Conservation (phyloP, 2,329 filamentous ascomycete genomes). For the Exophiala dermatitidis region DNA sequence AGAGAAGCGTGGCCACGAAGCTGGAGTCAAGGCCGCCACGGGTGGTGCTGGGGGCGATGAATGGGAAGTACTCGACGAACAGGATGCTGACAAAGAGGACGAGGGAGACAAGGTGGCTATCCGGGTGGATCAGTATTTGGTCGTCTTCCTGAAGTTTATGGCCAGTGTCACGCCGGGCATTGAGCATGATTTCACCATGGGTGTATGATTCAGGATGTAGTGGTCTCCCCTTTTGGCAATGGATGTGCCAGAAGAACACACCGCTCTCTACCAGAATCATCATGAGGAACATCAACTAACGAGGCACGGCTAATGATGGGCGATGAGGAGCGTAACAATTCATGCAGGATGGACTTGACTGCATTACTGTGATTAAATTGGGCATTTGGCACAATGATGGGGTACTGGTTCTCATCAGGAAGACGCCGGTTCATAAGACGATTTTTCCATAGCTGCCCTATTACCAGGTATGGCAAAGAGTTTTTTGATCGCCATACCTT, state of each 20-base stretch:
- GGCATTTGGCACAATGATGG: no score
- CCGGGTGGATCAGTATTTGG: slow-evolving; percentile 46
- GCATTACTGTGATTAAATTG: neutral
- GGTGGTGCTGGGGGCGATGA: slow-evolving; percentile 48
- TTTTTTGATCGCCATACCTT: no score
- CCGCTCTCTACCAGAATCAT: neutral
- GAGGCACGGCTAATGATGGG: neutral
- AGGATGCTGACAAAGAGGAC: slow-evolving; percentile 44
- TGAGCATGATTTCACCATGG: slow-evolving; percentile 97
- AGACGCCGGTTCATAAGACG: no score
- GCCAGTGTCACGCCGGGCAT: slow-evolving; percentile 91
- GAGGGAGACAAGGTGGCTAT: slow-evolving; percentile 42
- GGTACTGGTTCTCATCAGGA: no score
- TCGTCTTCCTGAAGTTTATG: slow-evolving; percentile 59
- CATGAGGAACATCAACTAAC: neutral
- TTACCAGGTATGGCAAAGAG: no score
- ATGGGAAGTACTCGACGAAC: slow-evolving; percentile 54
- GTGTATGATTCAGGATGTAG: slow-evolving; percentile 53
- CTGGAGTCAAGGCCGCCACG: slow-evolving; percentile 32
- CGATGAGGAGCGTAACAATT: no score
- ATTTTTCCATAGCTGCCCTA: no score
- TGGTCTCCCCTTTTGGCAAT: neutral
- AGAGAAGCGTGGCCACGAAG: slow-evolving; percentile 35
- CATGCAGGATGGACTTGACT: no score
- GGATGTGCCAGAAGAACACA: neutral